Base-by-base conservation (phyloP, 768 basidiomycete species). In the Pleurotus sapidus region DNA sequence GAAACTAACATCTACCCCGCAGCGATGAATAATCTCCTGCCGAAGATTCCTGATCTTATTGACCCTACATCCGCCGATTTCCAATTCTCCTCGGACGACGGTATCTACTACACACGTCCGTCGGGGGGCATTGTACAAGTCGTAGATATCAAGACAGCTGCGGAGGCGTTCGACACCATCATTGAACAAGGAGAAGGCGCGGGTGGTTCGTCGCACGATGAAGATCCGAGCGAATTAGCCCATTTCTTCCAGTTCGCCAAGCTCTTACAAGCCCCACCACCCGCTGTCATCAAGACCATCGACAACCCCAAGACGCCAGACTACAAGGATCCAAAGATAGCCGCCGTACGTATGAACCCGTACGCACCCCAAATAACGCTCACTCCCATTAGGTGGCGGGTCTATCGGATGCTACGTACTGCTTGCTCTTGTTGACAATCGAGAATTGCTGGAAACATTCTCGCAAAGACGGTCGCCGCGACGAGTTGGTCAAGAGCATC, bases 161-260 rank as follows among this genome's bases (percentile, higher is more conserved):
- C 59, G 9, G 23, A 48, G 6, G 67, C 67, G 4, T 39, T 68
- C 25, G 46, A 61, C 8, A 58, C 56, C 4, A 67, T 67, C 49
- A 61, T 66, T 42, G 59, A 66, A 20, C 64, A 68, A 58, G 67
- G 67, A 8, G 67, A 68, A 55, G 67, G 67, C 8, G 58, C 56
- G 20, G 49, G 59, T 20, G 65, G 66, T 23, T 50, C 61, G 39
- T 50, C 60, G 25, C 64, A 67, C 46, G 67, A 63, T 42, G 59
- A 60, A 24, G 61, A 67, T 14, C 67, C 67, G 46, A 45, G 46
- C 47, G 62, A 65, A 39, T 30, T 38, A 48, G 50, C 30, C 5
- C 40, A 17, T 57, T 60, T 39, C 55, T 50, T 15, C 45, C 57
- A 12, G 27, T 57, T n/a, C 63, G 65, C 62, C 40, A 59, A 53